Evolutionary conservation across 164 flowering plant species (phyloP).

Genomic region (Kingdonia uniflora): DNA sequence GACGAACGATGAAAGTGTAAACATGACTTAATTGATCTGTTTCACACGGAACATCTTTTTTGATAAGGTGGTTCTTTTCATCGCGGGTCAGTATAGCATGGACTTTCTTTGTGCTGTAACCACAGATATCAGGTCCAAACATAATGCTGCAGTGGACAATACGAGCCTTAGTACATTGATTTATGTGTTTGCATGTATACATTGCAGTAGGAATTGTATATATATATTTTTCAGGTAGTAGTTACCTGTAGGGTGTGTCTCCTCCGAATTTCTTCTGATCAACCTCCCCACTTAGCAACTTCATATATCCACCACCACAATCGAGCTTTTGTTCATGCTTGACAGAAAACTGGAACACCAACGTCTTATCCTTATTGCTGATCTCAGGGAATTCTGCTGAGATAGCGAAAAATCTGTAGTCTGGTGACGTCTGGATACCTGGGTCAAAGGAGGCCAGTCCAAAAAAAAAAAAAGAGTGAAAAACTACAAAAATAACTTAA

Average conservation of each 20-base stretch:
- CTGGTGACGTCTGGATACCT: slow-evolving; percentile 96
- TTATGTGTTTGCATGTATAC: too few species aligned
- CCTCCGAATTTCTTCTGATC: slow-evolving; percentile 96
- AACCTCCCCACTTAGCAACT: slow-evolving; percentile 75
- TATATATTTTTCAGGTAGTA: too few species aligned
- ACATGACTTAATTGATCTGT: slow-evolving; percentile 91
- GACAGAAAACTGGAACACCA: slow-evolving; percentile 88
- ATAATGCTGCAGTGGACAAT: slow-evolving; percentile 63
- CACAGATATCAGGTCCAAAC: slow-evolving; percentile 99
- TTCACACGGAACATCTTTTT: slow-evolving; percentile 96
- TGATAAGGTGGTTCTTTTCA: slow-evolving; percentile 66
- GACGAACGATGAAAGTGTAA: slow-evolving; percentile 74
- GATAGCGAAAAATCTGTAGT: slow-evolving; percentile 82
- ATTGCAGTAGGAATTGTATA: too few species aligned
- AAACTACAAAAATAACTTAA: too few species aligned
- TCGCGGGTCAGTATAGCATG: slow-evolving; percentile 73
- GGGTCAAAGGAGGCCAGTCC: not conserved
- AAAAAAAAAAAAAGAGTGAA: too few species aligned
- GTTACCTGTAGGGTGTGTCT: slow-evolving; percentile 87
- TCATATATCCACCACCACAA: slow-evolving; percentile 99
- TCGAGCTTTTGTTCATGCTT: slow-evolving; percentile 96
- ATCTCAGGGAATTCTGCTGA: slow-evolving; percentile 89
- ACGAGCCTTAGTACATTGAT: too few species aligned
- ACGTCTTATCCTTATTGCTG: slow-evolving; percentile 83
- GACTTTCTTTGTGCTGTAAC: slow-evolving; percentile 84